Evolutionary conservation across 2,329 filamentous ascomycete genomes (phyloP), one percentile per base, ranked within the genome.

Genomic region (Onygenales sp.): DNA sequence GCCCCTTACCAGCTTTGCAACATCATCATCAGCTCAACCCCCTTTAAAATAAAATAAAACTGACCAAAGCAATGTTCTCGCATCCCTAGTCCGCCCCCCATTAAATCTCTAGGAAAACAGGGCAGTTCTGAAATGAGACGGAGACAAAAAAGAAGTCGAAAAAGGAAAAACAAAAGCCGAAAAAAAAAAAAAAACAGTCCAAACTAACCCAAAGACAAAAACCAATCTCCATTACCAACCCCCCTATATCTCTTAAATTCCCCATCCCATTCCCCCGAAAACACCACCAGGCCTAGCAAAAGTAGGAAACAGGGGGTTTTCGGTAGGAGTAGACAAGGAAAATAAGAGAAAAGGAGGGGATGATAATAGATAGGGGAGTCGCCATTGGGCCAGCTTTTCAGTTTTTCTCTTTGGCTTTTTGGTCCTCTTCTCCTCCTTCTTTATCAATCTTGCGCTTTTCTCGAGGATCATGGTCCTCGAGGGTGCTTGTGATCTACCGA

Each of bases 31-130:
- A 27, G 21, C 21, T 3, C 4, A 27, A 27, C 21, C 21, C 21
- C 21, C 21, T 27, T 17, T 17, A 17, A 17, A 17, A 17, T 17
- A 17, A 27, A 27, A 27, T 4, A 32, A 45, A 45, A 45, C 11
- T 5, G 43, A 6, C 14, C 31, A n/a, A 10, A 13, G 49, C 10
- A 7, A 55, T 79, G 75, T 80, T 69, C 71, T 76, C 76, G 62
- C 72, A 73, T 75, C 76, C 74, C 77, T 80, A 80, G 77, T 80
- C 77, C 74, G 71, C 69, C 70, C 68, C 70, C 71, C 74, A 69
- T 76, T 68, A 67, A 49, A 39, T 66, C 76, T 78, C 65, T 56
- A 67, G 69, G 63, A 70, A 62, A 61, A 65, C 21, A 27, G 63
- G 66, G 70, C 74, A 78, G 77, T 71, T 80, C 77, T 78, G 77